Evolutionary conservation across 345 rosid species (phyloP), one percentile per base, ranked within the genome.

Genomic region (Pistacia integerrima): DNA sequence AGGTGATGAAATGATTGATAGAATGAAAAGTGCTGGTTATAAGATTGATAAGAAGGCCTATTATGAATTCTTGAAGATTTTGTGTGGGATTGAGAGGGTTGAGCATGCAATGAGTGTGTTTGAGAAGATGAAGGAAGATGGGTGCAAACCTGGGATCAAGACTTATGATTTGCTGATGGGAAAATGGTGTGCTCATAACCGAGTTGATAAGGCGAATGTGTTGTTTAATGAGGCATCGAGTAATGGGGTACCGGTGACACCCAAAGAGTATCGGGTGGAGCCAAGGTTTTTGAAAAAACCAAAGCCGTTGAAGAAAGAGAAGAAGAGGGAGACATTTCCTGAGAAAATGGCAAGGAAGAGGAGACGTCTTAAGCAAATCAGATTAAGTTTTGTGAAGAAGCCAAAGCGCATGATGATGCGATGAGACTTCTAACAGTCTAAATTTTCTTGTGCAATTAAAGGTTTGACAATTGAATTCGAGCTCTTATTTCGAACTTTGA

Each of bases 51-150:
- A 70, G 83, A 91, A 89, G 56, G 92, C 84, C 11, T 92, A 90
- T 78, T 96, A 92, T 33, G 89, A 88, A 30, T 88, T 92, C 79
- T 54, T 96, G 82, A 92, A 88, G 82, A 87, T 92, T 70, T 76
- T 96, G 81, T 92, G 97, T 74, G 99, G 99, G 62, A 89, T 96
- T 79, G 98, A 96, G 91, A 92, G 99, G 89, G 72, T 92, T 84
- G 97, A 96, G 79, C 99, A 96, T 73, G 97, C 97, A 1, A 84
- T 93, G 94, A 82, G 67, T 69, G 90, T 96, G 75, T 96, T 92
- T 69, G 84, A 87, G 83, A 92, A 76, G 84, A 93, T 96, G 97
- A 96, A 96, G 82, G 88, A 81, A 0, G 90, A 86, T 81, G 88
- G 92, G 14, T 82, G 91, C 79, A 86, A 87, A 66, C 99, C 97